A percentile compares a stretch with the other conserved stretches of the same genome.
Conservation (phyloP, 768 basidiomycete genomes). For the Suillus plorans region DNA sequence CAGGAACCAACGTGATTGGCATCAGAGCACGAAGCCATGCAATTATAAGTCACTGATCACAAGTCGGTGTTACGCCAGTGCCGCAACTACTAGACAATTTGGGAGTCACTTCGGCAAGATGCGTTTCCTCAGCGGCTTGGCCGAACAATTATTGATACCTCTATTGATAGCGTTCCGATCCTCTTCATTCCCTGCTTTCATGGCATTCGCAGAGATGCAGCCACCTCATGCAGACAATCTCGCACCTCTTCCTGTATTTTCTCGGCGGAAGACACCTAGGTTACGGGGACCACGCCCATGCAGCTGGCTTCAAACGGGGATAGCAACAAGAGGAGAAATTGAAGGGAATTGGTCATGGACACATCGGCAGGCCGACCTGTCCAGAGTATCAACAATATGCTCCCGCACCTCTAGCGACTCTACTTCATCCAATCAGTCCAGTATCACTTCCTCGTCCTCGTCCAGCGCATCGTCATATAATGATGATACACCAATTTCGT, state of each 20-base stretch:
- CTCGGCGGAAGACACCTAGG: slow-evolving; percentile 15
- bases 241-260: slow-evolving; percentile 7
- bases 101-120: slow-evolving; percentile 16
- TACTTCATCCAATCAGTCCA: slow-evolving; percentile 11
- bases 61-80: slow-evolving; percentile 8
- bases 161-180: neutral
- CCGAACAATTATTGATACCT: slow-evolving; percentile 5
- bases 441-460: slow-evolving; percentile 10
- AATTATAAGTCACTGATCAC: neutral
- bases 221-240: slow-evolving; percentile 15
- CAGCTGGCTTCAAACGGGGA: slow-evolving; percentile 14
- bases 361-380: slow-evolving; percentile 9
- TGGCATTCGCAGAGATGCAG: neutral
- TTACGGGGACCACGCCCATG: slow-evolving; percentile 31
- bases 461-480: slow-evolving; percentile 10
- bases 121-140: slow-evolving; percentile 4
- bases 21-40: neutral
- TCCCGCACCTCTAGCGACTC: slow-evolving; percentile 18
- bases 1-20: neutral
- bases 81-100: neutral
- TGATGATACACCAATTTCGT: slow-evolving; percentile 2
- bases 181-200: neutral
- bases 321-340: neutral
- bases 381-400: slow-evolving; percentile 16
- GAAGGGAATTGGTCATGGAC: slow-evolving; percentile 17